Evolutionary conservation across 805 yeast genomes (phyloP).

Genomic region (Cyberlindnera xylosilytica): DNA sequence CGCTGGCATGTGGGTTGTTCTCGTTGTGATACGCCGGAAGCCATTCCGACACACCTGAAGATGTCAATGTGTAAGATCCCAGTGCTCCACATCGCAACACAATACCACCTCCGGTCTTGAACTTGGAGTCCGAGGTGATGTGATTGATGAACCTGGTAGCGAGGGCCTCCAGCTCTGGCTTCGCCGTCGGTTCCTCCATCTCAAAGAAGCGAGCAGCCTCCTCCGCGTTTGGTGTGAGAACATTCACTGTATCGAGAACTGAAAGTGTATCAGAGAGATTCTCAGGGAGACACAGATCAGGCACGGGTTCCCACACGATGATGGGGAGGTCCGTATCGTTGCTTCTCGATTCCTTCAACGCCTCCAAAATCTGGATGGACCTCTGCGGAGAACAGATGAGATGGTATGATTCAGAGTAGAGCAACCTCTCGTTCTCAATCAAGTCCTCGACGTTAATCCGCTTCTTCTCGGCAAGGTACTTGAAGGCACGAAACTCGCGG

Average conservation of each 20-base stretch:
- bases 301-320: conserved; percentile 84
- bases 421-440: conserved; percentile 33
- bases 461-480: conserved; percentile 58
- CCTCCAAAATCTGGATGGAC: conserved; percentile 44
- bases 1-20: conserved; percentile 34
- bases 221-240: conserved; percentile 80
- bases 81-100: conserved; percentile 73
- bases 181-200: conserved; percentile 37
- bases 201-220: conserved; percentile 73
- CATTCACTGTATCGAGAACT: conserved; percentile 45
- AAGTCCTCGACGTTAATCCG: conserved; percentile 59
- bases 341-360: conserved; percentile 22
- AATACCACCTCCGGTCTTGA: conserved; percentile 39
- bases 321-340: conserved; percentile 25
- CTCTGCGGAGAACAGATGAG: conserved; percentile 71
- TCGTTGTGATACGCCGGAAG: conserved; percentile 72
- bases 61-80: conserved; percentile 56
- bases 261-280: conserved; percentile 36
- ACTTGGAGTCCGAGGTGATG: conserved; percentile 34
- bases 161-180: conserved; percentile 39
- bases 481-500: conserved; percentile 58
- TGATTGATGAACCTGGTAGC: conserved; percentile 40
- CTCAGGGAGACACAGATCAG: conserved; percentile 62
- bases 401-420: conserved; percentile 53
- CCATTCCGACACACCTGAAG: conserved; percentile 35